phyloP scores from a whole-genome alignment of 148 eudicot species.

The Bassia scoparia region DNA sequence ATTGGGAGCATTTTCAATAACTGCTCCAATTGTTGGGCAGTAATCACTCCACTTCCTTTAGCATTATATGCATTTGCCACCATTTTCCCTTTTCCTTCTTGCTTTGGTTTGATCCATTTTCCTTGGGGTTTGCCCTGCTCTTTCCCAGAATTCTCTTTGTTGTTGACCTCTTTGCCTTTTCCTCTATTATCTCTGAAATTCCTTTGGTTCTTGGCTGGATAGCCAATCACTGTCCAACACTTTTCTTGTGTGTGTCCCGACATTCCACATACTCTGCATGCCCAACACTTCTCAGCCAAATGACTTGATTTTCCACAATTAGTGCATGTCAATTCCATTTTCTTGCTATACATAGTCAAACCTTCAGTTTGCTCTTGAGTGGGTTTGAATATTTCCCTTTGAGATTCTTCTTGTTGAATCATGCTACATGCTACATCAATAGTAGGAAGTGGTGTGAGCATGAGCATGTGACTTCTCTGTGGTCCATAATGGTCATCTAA shows the following conservation, averaged over 20 bases:
- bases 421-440: neutral
- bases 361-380: neutral
- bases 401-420: neutral
- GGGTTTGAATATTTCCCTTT: neutral
- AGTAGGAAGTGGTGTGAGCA: neutral
- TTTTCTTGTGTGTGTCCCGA: neutral
- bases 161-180: neutral
- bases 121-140: no score
- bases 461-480: neutral
- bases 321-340: neutral
- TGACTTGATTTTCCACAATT: no score
- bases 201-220: neutral
- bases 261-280: neutral
- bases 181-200: neutral
- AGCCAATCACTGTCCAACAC: neutral
- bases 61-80: neutral
- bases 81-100: neutral
- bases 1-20: neutral
- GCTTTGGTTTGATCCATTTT: neutral
- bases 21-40: neutral
- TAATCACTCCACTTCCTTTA: no score
- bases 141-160: no score
- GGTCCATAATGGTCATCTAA: neutral
- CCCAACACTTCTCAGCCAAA: neutral
- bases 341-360: neutral